Base-by-base conservation (phyloP, 352 stramenopile species). In the Pythium dissotocum region DNA sequence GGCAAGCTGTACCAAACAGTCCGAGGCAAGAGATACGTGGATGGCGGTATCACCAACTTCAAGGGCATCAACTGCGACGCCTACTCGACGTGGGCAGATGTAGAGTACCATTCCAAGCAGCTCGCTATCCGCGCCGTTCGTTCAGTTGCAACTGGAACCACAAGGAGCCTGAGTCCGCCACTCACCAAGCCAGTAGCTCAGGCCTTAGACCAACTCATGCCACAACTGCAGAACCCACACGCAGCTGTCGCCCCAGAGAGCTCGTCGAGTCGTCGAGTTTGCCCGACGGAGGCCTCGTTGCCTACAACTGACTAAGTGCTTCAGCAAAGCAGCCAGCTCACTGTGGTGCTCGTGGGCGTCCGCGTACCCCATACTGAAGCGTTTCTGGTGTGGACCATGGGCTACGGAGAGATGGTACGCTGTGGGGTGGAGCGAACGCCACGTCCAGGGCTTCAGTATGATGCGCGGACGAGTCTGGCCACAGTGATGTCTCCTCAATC, bases 31-130 rank as follows among this genome's bases (percentile, higher is more conserved):
- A 87, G 80, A 77, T 91, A 91, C 65, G 75, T 91, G n/a, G 83
- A 91, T 60, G 83, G 83, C 53, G 78, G 72, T 42, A 76, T 91
- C 63, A 89, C 79, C 70, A 91, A 89, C 70, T 89, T 89, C 44
- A 91, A 88, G 61, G 83, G 83, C 33, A 70, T 88, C 30, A 80
- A 82, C 63, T 76, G 76, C 51, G 82, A 84, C 49, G 61, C 77
- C n/a, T 89, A 91, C 74, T 82, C 76, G 63, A 91, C 83, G 7
- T 77, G 69, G 74, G 69, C 73, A 28, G 83, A 89, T 24, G 6
- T 91, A 3, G 76, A 77, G 57, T 88, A 79, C 71, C 79, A 91
- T 69, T 66, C 68, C 6, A 67, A 70, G 63, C 80, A 89, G 63
- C 65, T 82, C 1, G 68, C 73, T 18, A 56, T 85, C n/a, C n/a